These are phyloP conservation scores for Hanseniaspora jakobsenii DNA, from an alignment of 805 yeast genomes.

Conservation along the genomic window DNA sequence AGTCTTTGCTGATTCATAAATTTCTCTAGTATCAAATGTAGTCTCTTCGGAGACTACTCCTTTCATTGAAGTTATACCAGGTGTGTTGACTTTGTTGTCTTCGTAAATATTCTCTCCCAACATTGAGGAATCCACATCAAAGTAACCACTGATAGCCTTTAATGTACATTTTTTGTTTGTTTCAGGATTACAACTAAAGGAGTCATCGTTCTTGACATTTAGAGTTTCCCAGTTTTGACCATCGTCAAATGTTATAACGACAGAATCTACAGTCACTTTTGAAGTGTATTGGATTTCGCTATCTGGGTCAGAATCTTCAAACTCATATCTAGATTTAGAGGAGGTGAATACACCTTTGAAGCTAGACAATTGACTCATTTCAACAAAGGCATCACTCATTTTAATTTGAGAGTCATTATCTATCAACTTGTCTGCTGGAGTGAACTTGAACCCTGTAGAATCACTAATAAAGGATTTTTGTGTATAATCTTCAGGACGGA, in stretches of 20 bases:
- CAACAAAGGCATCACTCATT: constrained; percentile 9
- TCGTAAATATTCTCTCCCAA: too few relatives aligned
- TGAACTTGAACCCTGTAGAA: constrained; percentile 28
- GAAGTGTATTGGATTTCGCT: neutral
- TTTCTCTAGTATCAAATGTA: constrained; percentile 29
- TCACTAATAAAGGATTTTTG: constrained; percentile 22
- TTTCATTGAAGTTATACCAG: constrained; percentile 10
- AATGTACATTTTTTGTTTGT: constrained; percentile 27
- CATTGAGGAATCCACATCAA: too few relatives aligned
- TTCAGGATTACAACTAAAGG: constrained; percentile 21
- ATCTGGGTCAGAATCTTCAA: neutral
- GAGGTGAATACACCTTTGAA: constrained; percentile 10
- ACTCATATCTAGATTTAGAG: neutral
- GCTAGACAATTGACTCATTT: neutral
- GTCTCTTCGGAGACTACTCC: constrained; percentile 29
- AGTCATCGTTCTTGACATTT: constrained; percentile 6
- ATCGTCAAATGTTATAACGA: constrained; percentile 12
- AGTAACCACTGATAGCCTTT: constrained; percentile 30
- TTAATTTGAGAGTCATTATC: constrained; percentile 16
- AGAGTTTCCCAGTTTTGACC: constrained; percentile 7
- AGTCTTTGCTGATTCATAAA: constrained; percentile 32
- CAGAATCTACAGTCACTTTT: neutral
- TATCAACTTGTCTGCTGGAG: constrained; percentile 21
- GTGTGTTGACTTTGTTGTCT: too few relatives aligned
- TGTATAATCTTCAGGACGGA: too few relatives aligned